Percentiles rank a stretch among this genome's conserved stretches.
Evolutionary conservation across 2,329 filamentous ascomycete species (phyloP).

Genomic region (Ophidiomyces ophidiicola): DNA sequence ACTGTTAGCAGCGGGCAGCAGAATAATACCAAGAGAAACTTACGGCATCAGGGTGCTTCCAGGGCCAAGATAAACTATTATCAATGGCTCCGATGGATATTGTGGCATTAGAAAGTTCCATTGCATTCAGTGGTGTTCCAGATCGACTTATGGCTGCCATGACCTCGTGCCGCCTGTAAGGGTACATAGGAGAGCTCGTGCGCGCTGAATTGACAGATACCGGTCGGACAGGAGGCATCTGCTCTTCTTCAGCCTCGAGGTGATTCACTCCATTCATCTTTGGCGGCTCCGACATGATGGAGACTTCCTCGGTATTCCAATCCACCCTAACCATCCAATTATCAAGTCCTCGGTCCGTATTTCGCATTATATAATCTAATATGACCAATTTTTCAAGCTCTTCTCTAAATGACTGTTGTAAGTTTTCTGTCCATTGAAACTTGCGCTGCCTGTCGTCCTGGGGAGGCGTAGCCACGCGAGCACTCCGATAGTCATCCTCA

Average conservation of each 20-base stretch:
- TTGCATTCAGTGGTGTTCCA: slow-evolving; percentile 38
- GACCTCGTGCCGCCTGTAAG: slow-evolving; percentile 66
- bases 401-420: slow-evolving; percentile 88
- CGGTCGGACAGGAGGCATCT: slow-evolving; percentile 46
- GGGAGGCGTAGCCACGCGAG: slow-evolving; percentile 30
- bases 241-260: slow-evolving; percentile 37
- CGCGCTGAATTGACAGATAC: slow-evolving; percentile 42
- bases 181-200: slow-evolving; percentile 27
- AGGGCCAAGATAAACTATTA: slow-evolving; percentile 96
- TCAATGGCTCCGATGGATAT: slow-evolving; percentile 87
- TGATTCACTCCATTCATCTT: slow-evolving; percentile 43
- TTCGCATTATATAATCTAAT: slow-evolving; percentile 97
- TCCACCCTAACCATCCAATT: slow-evolving; percentile 99
- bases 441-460: slow-evolving; percentile 37
- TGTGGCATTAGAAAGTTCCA: slow-evolving; percentile 40
- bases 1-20: neutral
- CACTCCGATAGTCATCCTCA: slow-evolving; percentile 47
- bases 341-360: slow-evolving; percentile 89
- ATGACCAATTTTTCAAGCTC: slow-evolving; percentile 96
- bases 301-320: slow-evolving; percentile 67
- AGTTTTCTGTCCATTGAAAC: slow-evolving; percentile 73
- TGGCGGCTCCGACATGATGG: slow-evolving; percentile 74
- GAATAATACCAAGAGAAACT: slow-evolving; percentile 21
- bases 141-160: slow-evolving; percentile 62
- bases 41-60: slow-evolving; percentile 92